Conservation (phyloP, 495 filamentous ascomycete species). For the Hypoxylon trugodes region DNA sequence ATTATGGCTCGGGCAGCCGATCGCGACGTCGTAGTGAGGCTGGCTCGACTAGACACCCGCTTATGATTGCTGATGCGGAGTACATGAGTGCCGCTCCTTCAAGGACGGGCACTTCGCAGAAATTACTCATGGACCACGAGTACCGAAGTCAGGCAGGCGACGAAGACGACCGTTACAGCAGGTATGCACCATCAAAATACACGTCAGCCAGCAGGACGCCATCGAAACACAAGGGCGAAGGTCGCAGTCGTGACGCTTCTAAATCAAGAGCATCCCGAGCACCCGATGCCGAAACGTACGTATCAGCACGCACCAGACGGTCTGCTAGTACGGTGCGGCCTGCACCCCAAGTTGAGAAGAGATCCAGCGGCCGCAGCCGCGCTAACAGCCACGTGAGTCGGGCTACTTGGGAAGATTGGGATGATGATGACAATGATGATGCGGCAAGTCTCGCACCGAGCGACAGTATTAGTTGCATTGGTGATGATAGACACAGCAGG, state of each 20-base stretch:
- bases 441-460: conserved; percentile 54
- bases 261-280: conserved; percentile 5
- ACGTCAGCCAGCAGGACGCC: not conserved
- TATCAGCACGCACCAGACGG: conserved; percentile 48
- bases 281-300: conserved; percentile 45
- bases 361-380: conserved; percentile 23
- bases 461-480: conserved; percentile 66
- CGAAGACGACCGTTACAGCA: conserved; percentile 22
- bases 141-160: conserved; percentile 42
- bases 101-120: conserved; percentile 3
- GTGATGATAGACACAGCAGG: conserved; percentile 44
- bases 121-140: conserved; percentile 39
- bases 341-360: not conserved
- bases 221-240: conserved; percentile 12
- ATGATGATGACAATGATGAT: conserved; percentile 23
- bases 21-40: conserved; percentile 48
- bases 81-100: conserved; percentile 25
- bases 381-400: conserved; percentile 33
- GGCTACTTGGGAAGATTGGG: conserved; percentile 30
- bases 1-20: conserved; percentile 28
- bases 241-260: conserved; percentile 6
- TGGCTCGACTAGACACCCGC: conserved; percentile 41
- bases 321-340: conserved; percentile 46
- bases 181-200: conserved; percentile 25
- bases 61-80: conserved; percentile 42